These are phyloP conservation scores for Zygotorulaspora chibaensis DNA, from an alignment of 805 yeast species.

Conservation along the genomic window DNA sequence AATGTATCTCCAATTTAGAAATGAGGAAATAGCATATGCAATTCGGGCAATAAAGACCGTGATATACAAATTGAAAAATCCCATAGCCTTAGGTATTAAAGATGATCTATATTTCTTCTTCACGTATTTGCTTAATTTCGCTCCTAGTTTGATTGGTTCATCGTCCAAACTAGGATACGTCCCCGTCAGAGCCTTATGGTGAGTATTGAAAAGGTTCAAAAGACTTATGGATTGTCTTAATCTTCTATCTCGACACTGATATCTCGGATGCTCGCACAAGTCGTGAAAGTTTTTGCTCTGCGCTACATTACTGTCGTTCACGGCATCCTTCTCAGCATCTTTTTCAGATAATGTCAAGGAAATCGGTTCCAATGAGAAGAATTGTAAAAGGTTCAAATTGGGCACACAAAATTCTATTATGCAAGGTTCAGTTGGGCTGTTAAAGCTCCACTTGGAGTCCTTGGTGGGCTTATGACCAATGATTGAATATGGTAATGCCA, in stretches of 20 bases:
- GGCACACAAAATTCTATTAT: constrained; percentile 68
- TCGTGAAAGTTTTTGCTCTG: constrained; percentile 12
- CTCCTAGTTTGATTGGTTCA: constrained; percentile 8
- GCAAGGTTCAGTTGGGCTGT: constrained; percentile 13
- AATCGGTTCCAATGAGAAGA: constrained; percentile 71
- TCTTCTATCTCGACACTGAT: constrained; percentile 10
- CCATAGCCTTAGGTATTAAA: neutral
- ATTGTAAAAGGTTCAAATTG: constrained; percentile 63
- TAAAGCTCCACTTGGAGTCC: constrained; percentile 8
- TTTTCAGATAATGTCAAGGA: constrained; percentile 47
- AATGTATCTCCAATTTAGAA: constrained; percentile 18
- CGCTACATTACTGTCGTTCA: constrained; percentile 21
- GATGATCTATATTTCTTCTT: neutral
- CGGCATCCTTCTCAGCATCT: constrained; percentile 24
- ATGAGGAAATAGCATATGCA: constrained; percentile 16
- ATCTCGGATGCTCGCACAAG: constrained; percentile 14
- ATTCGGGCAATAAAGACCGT: constrained; percentile 12
- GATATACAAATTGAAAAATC: constrained; percentile 6
- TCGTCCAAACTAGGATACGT: constrained; percentile 11
- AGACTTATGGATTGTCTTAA: constrained; percentile 18
- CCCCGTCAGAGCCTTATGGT: constrained; percentile 17
- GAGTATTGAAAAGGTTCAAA: constrained; percentile 24
- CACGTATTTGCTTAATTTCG: neutral
- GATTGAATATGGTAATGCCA: constrained; percentile 16
- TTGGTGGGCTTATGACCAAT: constrained; percentile 7